phyloP scores from a whole-genome alignment of 2,329 filamentous ascomycete genomes.

The Coniella lustricola region DNA sequence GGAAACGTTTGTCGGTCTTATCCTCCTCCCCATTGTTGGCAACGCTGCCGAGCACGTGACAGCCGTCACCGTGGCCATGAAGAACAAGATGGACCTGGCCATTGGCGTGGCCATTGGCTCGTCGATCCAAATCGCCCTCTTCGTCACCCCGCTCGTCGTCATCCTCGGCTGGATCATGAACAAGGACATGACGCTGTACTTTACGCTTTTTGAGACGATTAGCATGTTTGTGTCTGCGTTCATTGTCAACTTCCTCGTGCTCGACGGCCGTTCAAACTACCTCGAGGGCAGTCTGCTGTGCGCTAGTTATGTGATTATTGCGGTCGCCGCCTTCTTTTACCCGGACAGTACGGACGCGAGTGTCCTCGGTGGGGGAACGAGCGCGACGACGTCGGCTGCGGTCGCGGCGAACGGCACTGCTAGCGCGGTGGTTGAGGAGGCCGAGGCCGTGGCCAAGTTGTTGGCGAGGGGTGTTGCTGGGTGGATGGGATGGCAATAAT shows the following conservation, averaged over 20 bases:
- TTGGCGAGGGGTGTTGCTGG: neutral
- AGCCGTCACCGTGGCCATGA: constrained; percentile 61
- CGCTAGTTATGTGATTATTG: constrained; percentile 62
- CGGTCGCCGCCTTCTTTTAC: constrained; percentile 60
- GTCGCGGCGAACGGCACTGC: constrained; percentile 2
- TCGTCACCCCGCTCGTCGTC: constrained; percentile 63
- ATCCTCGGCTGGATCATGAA: constrained; percentile 64
- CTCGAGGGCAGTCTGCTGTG: constrained; percentile 68
- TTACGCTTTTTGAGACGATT: constrained; percentile 83
- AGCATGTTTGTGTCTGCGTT: constrained; percentile 78
- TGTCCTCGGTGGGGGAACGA: constrained; percentile 19
- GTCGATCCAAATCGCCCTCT: constrained; percentile 66
- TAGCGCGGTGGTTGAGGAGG: neutral
- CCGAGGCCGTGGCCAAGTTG: constrained; percentile 4
- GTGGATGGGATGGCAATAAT: constrained; percentile 3
- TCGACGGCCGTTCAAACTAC: constrained; percentile 82
- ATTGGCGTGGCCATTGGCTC: constrained; percentile 66
- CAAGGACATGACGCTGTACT: constrained; percentile 71
- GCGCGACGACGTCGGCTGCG: too few relatives aligned
- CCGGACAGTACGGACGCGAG: constrained; percentile 45
- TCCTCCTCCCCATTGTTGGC: constrained; percentile 65
- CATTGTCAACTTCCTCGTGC: constrained; percentile 80
- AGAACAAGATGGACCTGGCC: constrained; percentile 71
- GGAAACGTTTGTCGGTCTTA: constrained; percentile 64
- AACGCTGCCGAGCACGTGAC: constrained; percentile 70